phyloP scores from a whole-genome alignment of 345 rosid species.

The Conringia planisiliqua region DNA sequence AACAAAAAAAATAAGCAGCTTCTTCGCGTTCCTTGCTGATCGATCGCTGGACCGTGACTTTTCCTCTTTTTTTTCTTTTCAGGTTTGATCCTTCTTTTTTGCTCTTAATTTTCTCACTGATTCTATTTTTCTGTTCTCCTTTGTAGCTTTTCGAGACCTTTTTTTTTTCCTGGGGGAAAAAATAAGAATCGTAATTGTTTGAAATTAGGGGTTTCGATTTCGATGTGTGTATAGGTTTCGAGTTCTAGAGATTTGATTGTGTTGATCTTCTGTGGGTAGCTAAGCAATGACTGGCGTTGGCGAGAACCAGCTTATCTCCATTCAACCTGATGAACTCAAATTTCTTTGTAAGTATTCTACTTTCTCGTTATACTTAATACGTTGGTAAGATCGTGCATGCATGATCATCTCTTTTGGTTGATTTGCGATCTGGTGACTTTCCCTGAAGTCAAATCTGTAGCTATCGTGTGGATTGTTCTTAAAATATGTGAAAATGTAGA shows the following conservation, averaged over 20 bases:
- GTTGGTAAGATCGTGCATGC: neutral
- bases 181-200: neutral
- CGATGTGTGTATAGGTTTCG: slow-evolving; percentile 4
- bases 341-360: slow-evolving; percentile 54
- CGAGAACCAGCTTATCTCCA: slow-evolving; percentile 68
- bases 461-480: neutral
- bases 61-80: neutral
- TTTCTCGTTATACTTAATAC: neutral
- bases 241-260: slow-evolving; percentile 12
- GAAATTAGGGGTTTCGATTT: slow-evolving; percentile 10
- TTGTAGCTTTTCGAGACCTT: neutral
- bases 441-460: neutral
- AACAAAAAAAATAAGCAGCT: slow-evolving; percentile 1
- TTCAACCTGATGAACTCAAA: slow-evolving; percentile 94
- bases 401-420: neutral
- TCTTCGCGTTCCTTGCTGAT: slow-evolving; percentile 16
- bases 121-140: neutral
- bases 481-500: neutral
- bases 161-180: neutral
- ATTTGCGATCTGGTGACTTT: neutral
- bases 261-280: slow-evolving; percentile 16
- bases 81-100: slow-evolving; percentile 25
- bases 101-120: slow-evolving; percentile 9
- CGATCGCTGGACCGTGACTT: slow-evolving; percentile 35
- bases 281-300: slow-evolving; percentile 55